Evolutionary conservation across 2,329 filamentous ascomycete genomes (phyloP).

Genomic region (Hypoxylon sp.): DNA sequence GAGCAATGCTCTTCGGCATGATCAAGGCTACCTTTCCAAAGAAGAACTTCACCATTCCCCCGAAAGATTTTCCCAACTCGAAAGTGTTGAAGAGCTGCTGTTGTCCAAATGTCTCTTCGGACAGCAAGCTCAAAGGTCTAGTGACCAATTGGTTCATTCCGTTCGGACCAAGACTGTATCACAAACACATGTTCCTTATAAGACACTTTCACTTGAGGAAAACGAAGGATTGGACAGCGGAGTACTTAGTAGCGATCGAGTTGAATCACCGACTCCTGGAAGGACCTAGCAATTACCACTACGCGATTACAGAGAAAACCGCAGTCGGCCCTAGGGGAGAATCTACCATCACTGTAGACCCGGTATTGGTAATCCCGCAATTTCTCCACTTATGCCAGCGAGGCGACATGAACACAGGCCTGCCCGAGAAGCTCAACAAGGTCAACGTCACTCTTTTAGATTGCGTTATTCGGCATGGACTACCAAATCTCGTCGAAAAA

Average conservation of each 20-base stretch:
- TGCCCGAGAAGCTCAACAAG: slow-evolving; percentile 1
- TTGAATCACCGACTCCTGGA: slow-evolving; percentile 43
- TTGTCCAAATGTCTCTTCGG: slow-evolving; percentile 39
- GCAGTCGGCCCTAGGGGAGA: slow-evolving; percentile 25
- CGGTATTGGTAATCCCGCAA: slow-evolving; percentile 44
- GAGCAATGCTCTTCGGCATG: slow-evolving; percentile 40
- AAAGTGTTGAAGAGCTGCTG: slow-evolving; percentile 29
- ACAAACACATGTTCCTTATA: slow-evolving; percentile 43
- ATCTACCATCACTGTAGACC: slow-evolving; percentile 37
- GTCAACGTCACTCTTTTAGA: slow-evolving; percentile 27
- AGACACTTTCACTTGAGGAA: slow-evolving; percentile 45
- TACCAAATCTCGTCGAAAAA: slow-evolving; percentile 23
- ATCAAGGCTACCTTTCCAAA: slow-evolving; percentile 32
- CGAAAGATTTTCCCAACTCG: slow-evolving; percentile 35
- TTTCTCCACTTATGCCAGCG: slow-evolving; percentile 26
- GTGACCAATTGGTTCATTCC: slow-evolving; percentile 43
- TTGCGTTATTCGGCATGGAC: slow-evolving; percentile 24
- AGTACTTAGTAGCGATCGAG: slow-evolving; percentile 45
- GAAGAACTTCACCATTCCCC: slow-evolving; percentile 32
- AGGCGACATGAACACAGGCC: slow-evolving; percentile 2
- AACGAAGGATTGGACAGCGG: slow-evolving; percentile 41
- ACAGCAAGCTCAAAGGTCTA: slow-evolving; percentile 37
- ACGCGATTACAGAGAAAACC: slow-evolving; percentile 28
- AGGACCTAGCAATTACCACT: slow-evolving; percentile 16
- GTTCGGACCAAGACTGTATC: slow-evolving; percentile 40